Base-by-base conservation (phyloP, 768 basidiomycete species). In the Lyophyllum decastes region DNA sequence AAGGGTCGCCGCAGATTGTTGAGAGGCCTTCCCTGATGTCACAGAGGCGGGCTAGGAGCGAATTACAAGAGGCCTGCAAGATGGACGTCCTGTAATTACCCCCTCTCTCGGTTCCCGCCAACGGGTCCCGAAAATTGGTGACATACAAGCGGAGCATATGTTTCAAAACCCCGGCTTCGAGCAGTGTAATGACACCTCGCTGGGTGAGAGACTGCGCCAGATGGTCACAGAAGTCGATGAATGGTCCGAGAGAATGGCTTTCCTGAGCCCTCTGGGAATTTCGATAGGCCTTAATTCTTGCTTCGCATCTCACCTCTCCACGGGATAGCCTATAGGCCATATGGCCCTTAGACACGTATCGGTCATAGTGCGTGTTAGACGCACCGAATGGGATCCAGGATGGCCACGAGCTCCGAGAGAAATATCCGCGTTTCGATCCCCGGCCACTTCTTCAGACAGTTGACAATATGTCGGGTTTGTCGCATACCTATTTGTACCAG, bases 371-470 rank as follows among this genome's bases (percentile, higher is more conserved):
- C n/a, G n/a, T n/a, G n/a, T n/a, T 38, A 17, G 33, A 50, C 45
- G 26, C 46, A 57, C 55, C 55, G 56, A 19, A 57, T 51, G 10
- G 60, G 55, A n/a, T 57, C 35, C 10, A 61, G 26, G n/a, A 57
- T 41, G 6, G n/a, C 17, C 30, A 57, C 41, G 5, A 61, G 19
- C n/a, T 57, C 48, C 27, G 52, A 46, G 4, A 61, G 11, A 9
- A 57, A 56, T 30, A 61, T 50, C 21, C 50, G 47, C 0, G 54
- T 46, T 46, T 61, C 60, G 12, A 61, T 27, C 2, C 33, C 54
- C 4, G 55, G 55, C 60, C 60, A 61, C 40, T 53, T 54, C n/a
- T 16, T 14, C 22, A 61, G 44, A 16, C 34, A 44, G 17, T 51
- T 51, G 24, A 57, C 38, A 2, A 61, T 38, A 21, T 50, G 25